A percentile compares a stretch with the other conserved stretches of the same genome.
Evolutionary conservation across 2,329 filamentous ascomycete species (phyloP).

Genomic region (Exophiala mesophila): DNA sequence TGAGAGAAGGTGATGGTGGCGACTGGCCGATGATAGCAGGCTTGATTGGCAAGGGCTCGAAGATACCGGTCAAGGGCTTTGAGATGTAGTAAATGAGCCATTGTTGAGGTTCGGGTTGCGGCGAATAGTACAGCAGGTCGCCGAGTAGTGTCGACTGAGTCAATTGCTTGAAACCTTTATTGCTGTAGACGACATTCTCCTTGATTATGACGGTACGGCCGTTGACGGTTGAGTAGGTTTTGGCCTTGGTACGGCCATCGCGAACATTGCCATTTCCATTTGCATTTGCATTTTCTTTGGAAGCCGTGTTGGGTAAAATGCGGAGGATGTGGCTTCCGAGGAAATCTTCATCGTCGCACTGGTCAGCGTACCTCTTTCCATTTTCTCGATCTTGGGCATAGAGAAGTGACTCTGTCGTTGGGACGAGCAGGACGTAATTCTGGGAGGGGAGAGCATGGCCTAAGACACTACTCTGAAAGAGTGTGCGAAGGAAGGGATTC

Average conservation of each 20-base stretch:
- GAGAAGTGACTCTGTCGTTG: slow-evolving; percentile 85
- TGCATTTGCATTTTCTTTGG: slow-evolving; percentile 54
- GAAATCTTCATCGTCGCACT: slow-evolving; percentile 88
- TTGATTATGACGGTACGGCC: slow-evolving; percentile 91
- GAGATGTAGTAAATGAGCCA: slow-evolving; percentile 98
- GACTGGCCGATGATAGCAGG: slow-evolving; percentile 23
- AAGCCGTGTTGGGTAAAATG: slow-evolving; percentile 56
- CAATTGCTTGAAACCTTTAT: slow-evolving; percentile 92
- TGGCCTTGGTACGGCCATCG: slow-evolving; percentile 86
- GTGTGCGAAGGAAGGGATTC: slow-evolving; percentile 97
- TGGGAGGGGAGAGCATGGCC: slow-evolving; percentile 86
- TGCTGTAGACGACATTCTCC: slow-evolving; percentile 87
- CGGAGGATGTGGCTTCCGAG: slow-evolving; percentile 94
- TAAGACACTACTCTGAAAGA: slow-evolving; percentile 93
- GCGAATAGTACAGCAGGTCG: slow-evolving; percentile 83
- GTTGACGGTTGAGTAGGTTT: slow-evolving; percentile 89
- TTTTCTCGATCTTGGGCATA: slow-evolving; percentile 83
- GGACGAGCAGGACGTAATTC: slow-evolving; percentile 90
- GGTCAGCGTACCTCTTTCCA: slow-evolving; percentile 68
- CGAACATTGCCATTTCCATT: slow-evolving; percentile 66
- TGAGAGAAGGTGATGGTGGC: slow-evolving; percentile 20
- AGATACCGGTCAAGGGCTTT: slow-evolving; percentile 74
- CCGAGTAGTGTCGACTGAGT: slow-evolving; percentile 82
- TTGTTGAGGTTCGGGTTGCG: slow-evolving; percentile 81
- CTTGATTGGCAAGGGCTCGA: slow-evolving; percentile 59